Percentiles rank a stretch among this genome's conserved stretches.
Conservation (phyloP, 2,329 filamentous ascomycete species). For the Phialophora chinensis region DNA sequence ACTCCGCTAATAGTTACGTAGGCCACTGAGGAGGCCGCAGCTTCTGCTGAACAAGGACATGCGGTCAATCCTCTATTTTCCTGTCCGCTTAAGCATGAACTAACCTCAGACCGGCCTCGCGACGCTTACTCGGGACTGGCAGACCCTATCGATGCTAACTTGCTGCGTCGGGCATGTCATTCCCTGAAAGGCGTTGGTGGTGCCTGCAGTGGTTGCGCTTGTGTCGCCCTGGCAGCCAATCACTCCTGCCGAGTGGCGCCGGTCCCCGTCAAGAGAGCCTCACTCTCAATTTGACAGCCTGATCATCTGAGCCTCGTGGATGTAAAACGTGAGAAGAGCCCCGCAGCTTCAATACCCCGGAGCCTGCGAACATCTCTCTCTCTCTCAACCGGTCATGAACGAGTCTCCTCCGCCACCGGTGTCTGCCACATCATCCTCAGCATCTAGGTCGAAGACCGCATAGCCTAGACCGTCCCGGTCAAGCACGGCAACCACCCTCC, state of each 20-base stretch:
- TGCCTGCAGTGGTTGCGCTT: constrained; percentile 4
- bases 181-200: neutral
- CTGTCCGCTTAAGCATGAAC: constrained; percentile 12
- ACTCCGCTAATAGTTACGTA: neutral
- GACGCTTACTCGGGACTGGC: neutral
- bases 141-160: constrained; percentile 1
- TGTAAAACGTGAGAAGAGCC: neutral
- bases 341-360: constrained; percentile 1
- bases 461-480: constrained; percentile 61
- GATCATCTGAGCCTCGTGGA: constrained; percentile 17
- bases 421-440: constrained; percentile 43
- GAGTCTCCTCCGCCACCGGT: constrained; percentile 40
- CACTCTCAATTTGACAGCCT: constrained; percentile 12
- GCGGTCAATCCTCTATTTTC: constrained; percentile 5
- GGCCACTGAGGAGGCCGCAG: constrained; percentile 1
- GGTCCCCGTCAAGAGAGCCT: constrained; percentile 2
- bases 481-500: constrained; percentile 61
- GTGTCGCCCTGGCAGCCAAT: constrained; percentile 2
- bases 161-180: constrained; percentile 2
- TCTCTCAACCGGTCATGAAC: constrained; percentile 28
- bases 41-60: neutral
- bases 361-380: neutral
- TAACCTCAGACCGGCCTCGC: neutral
- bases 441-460: constrained; percentile 62
- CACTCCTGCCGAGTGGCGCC: constrained; percentile 4